Evolutionary conservation across 768 basidiomycete genomes (phyloP).

Genomic region (Trametes villosa): DNA sequence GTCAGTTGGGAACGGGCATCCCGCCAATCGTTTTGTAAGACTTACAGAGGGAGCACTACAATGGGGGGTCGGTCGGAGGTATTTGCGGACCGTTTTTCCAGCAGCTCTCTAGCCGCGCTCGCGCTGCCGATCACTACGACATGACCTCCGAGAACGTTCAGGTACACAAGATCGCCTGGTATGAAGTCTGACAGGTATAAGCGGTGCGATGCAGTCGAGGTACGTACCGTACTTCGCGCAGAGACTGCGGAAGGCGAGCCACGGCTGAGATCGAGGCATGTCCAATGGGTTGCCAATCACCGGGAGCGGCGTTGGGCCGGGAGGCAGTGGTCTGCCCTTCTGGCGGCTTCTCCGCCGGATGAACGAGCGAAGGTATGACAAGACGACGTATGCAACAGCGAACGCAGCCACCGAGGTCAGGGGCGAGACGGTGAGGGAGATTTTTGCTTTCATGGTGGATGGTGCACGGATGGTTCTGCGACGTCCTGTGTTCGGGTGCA

Average conservation of each 20-base stretch:
- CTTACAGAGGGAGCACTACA: conserved; percentile 6
- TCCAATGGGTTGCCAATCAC: conserved; percentile 24
- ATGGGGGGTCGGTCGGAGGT: conserved; percentile 17
- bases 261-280: conserved; percentile 13
- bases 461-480: too few relatives aligned
- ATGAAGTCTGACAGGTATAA: too few relatives aligned
- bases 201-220: not conserved
- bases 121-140: conserved; percentile 8
- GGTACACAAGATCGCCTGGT: conserved; percentile 17
- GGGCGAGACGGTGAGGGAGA: not conserved
- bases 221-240: not conserved
- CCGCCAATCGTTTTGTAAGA: too few relatives aligned
- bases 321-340: conserved; percentile 3
- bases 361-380: not conserved
- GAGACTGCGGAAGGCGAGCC: not conserved
- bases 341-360: not conserved
- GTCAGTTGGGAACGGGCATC: too few relatives aligned
- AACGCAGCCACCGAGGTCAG: not conserved
- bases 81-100: conserved; percentile 16
- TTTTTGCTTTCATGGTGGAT: not conserved
- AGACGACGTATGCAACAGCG: not conserved
- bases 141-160: conserved; percentile 7
- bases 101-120: not conserved
- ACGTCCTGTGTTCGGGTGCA: too few relatives aligned
- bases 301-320: conserved; percentile 5